These are phyloP conservation scores for Scheffersomyces ergatensis DNA, from an alignment of 805 yeast genomes.

Conservation along the genomic window DNA sequence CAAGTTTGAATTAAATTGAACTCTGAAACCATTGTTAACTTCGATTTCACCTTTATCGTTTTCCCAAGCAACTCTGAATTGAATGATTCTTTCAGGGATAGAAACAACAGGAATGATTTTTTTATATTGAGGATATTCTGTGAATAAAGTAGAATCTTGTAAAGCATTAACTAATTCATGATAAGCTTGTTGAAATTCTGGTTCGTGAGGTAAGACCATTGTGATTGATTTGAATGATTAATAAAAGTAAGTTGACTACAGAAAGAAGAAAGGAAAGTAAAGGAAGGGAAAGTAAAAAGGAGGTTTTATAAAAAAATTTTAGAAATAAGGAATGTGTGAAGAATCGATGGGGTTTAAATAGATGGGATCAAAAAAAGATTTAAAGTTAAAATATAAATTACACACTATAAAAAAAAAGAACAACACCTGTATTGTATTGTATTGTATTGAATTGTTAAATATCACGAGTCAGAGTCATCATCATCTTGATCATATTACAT, in stretches of 20 bases:
- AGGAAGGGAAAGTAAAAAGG: neutral
- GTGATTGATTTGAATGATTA: too few relatives aligned
- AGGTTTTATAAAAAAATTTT: too few relatives aligned
- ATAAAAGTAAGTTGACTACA: too few relatives aligned
- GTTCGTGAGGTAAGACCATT: conserved; percentile 88
- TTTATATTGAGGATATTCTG: conserved; percentile 85
- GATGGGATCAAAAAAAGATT: conserved; percentile 5
- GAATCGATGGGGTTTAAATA: conserved; percentile 3
- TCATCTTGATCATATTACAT: too few relatives aligned
- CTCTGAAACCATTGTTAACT: conserved; percentile 97
- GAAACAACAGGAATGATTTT: conserved; percentile 87
- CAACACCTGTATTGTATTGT: neutral
- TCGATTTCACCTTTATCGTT: conserved; percentile 88
- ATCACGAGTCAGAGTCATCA: too few relatives aligned
- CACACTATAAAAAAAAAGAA: too few relatives aligned
- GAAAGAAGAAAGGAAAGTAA: neutral
- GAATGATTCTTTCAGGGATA: conserved; percentile 93
- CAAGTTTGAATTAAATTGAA: conserved; percentile 95
- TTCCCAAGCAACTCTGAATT: conserved; percentile 98
- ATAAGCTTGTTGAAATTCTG: conserved; percentile 99
- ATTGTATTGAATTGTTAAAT: too few relatives aligned
- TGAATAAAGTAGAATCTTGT: conserved; percentile 87
- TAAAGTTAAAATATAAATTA: neutral
- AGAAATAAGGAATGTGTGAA: too few relatives aligned
- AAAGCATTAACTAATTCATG: conserved; percentile 86